A percentile compares a stretch with the other conserved stretches of the same genome.
phyloP scores from a whole-genome alignment of 768 basidiomycete genomes.

The Porphyrellus cyaneotinctus region DNA sequence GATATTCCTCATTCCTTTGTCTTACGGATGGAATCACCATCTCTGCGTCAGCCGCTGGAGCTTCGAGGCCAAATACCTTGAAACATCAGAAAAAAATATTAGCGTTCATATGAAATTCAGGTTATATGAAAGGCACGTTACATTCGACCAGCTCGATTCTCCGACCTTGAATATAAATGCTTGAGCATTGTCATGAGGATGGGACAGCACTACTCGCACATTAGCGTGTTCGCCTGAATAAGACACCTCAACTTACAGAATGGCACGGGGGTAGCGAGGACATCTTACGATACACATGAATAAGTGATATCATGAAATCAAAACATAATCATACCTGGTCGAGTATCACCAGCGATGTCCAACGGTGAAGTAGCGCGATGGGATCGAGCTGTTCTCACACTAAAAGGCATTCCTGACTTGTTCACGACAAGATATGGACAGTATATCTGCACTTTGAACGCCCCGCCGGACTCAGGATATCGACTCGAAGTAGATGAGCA shows the following conservation, averaged over 20 bases:
- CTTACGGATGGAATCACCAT: conserved; percentile 63
- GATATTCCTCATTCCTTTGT: conserved; percentile 63
- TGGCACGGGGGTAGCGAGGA: conserved; percentile 55
- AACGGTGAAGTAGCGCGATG: conserved; percentile 59
- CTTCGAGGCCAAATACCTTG: conserved; percentile 84
- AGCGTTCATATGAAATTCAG: neutral
- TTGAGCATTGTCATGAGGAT: conserved; percentile 72
- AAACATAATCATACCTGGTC: conserved; percentile 42
- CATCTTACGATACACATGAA: conserved; percentile 32
- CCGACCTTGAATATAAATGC: conserved; percentile 79
- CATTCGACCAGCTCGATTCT: conserved; percentile 89
- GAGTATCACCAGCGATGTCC: conserved; percentile 82
- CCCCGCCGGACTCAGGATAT: conserved; percentile 87
- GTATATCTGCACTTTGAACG: conserved; percentile 94
- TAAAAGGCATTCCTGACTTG: conserved; percentile 86
- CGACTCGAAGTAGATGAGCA: conserved; percentile 40
- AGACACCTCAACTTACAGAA: conserved; percentile 58
- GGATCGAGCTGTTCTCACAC: conserved; percentile 59
- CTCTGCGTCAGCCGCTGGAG: conserved; percentile 86
- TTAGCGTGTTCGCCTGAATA: conserved; percentile 6
- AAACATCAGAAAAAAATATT: conserved; percentile 4
- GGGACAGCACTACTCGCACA: conserved; percentile 69
- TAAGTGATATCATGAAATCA: conserved; percentile 13
- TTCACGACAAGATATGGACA: conserved; percentile 88
- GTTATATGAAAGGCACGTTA: conserved; percentile 24